phyloP scores from a whole-genome alignment of 768 basidiomycete genomes.

The Candolleomyces efflorescens region DNA sequence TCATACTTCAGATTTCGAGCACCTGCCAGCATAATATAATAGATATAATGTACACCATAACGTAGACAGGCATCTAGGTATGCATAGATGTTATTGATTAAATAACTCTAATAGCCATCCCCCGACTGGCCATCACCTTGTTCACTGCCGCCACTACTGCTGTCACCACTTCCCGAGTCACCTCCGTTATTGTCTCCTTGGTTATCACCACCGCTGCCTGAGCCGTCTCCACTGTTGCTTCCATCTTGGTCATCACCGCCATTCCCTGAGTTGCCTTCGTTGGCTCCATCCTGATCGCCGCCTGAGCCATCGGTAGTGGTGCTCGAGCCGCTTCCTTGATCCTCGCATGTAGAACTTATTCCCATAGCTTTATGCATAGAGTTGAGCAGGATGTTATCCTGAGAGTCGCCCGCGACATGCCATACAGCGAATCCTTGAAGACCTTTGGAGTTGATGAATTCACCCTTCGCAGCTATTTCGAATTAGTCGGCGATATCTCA shows the following conservation, averaged over 20 bases:
- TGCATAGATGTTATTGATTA: too few species aligned
- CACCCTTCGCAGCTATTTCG: constrained; percentile 47
- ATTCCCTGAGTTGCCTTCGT: neutral
- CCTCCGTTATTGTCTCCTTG: too few species aligned
- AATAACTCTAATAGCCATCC: too few species aligned
- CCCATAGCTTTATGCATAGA: constrained; percentile 44
- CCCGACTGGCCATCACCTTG: too few species aligned
- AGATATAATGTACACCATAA: too few species aligned
- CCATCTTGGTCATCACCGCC: neutral
- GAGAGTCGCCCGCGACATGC: constrained; percentile 59
- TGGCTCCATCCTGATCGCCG: neutral
- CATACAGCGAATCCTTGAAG: constrained; percentile 66
- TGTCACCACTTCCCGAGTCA: too few species aligned
- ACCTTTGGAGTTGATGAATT: constrained; percentile 48
- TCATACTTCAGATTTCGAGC: too few species aligned
- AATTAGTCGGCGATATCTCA: neutral
- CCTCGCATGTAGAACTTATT: constrained; percentile 9
- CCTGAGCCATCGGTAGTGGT: too few species aligned
- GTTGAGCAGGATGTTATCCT: constrained; percentile 48
- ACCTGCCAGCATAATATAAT: too few species aligned
- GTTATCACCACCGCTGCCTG: neutral
- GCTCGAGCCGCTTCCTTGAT: too few species aligned
- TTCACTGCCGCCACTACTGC: too few species aligned
- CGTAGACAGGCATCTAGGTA: too few species aligned
- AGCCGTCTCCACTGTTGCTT: neutral